Base-by-base conservation (phyloP, 1,139 yeast species). In the Candida neerlandica region DNA sequence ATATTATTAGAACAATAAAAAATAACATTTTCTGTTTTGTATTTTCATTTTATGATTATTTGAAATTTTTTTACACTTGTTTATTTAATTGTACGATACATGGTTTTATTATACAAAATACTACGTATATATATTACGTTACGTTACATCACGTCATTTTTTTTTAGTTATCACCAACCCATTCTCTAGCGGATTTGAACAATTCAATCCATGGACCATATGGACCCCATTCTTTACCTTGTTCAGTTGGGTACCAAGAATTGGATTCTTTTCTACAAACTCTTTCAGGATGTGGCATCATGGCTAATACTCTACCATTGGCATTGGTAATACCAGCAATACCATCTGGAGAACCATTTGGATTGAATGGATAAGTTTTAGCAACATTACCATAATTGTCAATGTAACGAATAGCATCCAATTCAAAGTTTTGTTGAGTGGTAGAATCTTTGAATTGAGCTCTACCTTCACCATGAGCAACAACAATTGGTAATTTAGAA, bases 271-370 rank as follows among this genome's bases (percentile, higher is more conserved):
- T 75, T 72, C 97, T 82, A 51, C 86, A 80, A 44, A 90, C 95
- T 75, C 99, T 89, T 72, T 95, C 99, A 23, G 99, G 99, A 67
- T 95, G 99, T 44, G 99, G 99, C 99, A 95, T 95, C 91, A 95
- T 84, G 2, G 98, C 98, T 62, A 95, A 77, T 4, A 95, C 97
- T 69, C 99, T 85, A 58, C 99, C 99, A 64, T 89, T 89, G 50
- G 88, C 89, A 46, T 94, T 84, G 55, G 88, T 79, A 54, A 95
- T 83, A 77, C 97, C 99, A 41, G 97, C 89, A 63, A 95, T 89
- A 71, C 96, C 98, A 48, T 81, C 81, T 44, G 95, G 90, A 18
- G 97, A 89, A 39, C 99, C 99, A 70, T 95, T 95, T 51, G 99
- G 99, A 75, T 94, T 94, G 75, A 78, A 88, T 57, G 99, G 99